Conservation (phyloP, 345 rosid genomes). For the Zanthoxylum bungeanum region DNA sequence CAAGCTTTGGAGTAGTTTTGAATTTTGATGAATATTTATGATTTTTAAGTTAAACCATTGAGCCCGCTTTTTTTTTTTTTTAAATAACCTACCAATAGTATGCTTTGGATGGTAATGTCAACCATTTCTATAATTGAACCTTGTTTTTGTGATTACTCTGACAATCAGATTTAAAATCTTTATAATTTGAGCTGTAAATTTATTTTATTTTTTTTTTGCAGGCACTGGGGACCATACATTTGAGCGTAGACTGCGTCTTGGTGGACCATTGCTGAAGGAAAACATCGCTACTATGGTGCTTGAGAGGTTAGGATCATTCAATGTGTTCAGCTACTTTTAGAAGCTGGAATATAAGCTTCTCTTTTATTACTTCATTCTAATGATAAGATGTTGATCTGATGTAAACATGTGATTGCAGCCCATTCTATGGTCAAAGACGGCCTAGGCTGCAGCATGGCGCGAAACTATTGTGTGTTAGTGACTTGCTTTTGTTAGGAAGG, state of each 20-base stretch:
- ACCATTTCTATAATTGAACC: not conserved
- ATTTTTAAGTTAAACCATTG: not conserved
- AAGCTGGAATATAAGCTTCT: slow-evolving; percentile 7
- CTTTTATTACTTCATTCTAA: not conserved
- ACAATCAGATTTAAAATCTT: not conserved
- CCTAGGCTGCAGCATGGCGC: slow-evolving; percentile 85
- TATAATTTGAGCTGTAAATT: slow-evolving; percentile 1
- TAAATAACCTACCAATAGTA: not conserved
- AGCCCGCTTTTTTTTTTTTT: not conserved
- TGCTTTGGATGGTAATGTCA: not conserved
- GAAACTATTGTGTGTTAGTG: slow-evolving; percentile 91
- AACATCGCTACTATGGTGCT: slow-evolving; percentile 96
- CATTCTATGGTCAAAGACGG: slow-evolving; percentile 93
- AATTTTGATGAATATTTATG: not conserved
- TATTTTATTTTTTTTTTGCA: slow-evolving; percentile 36
- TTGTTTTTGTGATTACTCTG: slow-evolving; percentile 3
- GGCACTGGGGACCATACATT: slow-evolving; percentile 97
- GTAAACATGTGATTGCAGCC: slow-evolving; percentile 57
- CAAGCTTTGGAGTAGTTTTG: not conserved
- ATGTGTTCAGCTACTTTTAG: slow-evolving; percentile 5
- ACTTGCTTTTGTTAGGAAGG: slow-evolving; percentile 89
- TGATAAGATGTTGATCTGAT: slow-evolving; percentile 22
- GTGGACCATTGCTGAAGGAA: slow-evolving; percentile 84
- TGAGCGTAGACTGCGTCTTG: slow-evolving; percentile 87
- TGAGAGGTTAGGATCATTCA: slow-evolving; percentile 63